phyloP scores from a whole-genome alignment of 306 rosid species.

The Dalbergia cochinchinensis region DNA sequence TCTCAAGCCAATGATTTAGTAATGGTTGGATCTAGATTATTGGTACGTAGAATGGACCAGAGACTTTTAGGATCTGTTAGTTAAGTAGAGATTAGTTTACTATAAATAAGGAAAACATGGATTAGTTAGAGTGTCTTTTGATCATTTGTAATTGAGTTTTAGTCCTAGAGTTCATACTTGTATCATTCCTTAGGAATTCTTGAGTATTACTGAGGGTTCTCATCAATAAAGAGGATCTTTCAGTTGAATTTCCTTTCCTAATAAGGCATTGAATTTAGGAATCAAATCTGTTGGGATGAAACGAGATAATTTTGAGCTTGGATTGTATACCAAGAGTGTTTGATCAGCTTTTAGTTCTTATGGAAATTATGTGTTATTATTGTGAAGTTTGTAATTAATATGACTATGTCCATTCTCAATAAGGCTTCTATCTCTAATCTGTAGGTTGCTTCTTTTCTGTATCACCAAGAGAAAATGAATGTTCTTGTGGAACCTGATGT shows the following conservation, averaged over 20 bases:
- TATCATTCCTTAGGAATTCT: too few relatives aligned
- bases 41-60: slow-evolving; percentile 6
- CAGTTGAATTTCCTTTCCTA: slow-evolving; percentile 1
- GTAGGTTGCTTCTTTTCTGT: slow-evolving; percentile 81
- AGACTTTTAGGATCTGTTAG: background rate
- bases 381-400: slow-evolving; percentile 13
- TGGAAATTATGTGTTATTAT: slow-evolving; percentile 22
- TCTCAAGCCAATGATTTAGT: slow-evolving; percentile 1
- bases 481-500: slow-evolving; percentile 97
- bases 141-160: too few relatives aligned
- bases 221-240: too few relatives aligned
- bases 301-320: slow-evolving; percentile 24
- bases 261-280: slow-evolving; percentile 24
- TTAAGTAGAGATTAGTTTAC: too few relatives aligned
- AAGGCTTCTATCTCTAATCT: slow-evolving; percentile 42
- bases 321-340: background rate
- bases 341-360: background rate
- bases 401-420: slow-evolving; percentile 32
- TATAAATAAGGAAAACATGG: too few relatives aligned
- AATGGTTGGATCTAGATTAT: slow-evolving; percentile 10
- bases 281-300: slow-evolving; percentile 18
- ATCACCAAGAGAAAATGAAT: slow-evolving; percentile 88
- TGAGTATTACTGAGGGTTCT: too few relatives aligned
- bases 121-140: too few relatives aligned
- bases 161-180: too few relatives aligned